A percentile compares a stretch with the other conserved stretches of the same genome.
phyloP scores from a whole-genome alignment of 2,329 filamentous ascomycete genomes.

The Mollisia scopiformis region DNA sequence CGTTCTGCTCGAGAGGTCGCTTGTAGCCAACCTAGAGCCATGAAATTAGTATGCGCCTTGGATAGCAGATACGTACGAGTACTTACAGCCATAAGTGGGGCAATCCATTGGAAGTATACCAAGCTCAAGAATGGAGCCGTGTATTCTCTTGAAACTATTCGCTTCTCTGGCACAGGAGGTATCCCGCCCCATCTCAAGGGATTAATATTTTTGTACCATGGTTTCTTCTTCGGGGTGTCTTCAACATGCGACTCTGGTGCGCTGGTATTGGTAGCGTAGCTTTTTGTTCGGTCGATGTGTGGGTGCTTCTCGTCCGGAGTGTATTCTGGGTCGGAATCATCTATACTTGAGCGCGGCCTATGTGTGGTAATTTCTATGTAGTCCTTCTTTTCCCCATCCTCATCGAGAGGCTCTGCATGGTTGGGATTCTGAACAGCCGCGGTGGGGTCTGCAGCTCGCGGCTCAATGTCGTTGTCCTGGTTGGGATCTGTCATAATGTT shows the following conservation, averaged over 20 bases:
- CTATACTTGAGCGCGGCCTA: conserved; percentile 23
- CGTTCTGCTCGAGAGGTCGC: conserved; percentile 78
- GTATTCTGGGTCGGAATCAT: conserved; percentile 19
- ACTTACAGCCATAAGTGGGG: conserved; percentile 77
- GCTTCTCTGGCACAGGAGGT: conserved; percentile 58
- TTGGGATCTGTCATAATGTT: conserved; percentile 13
- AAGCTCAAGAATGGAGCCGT: conserved; percentile 73
- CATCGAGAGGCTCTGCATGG: conserved; percentile 22
- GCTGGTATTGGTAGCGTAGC: conserved; percentile 57
- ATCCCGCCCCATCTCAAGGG: conserved; percentile 62
- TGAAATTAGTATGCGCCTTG: conserved; percentile 25
- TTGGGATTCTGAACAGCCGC: conserved; percentile 16
- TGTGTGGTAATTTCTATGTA: conserved; percentile 28
- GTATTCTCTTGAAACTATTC: conserved; percentile 66
- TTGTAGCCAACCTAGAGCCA: conserved; percentile 75
- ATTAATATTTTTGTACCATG: conserved; percentile 67
- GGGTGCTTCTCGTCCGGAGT: conserved; percentile 29
- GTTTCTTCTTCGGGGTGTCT: conserved; percentile 44
- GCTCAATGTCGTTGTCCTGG: conserved; percentile 7
- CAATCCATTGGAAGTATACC: conserved; percentile 89
- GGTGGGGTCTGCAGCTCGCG: conserved; percentile 11
- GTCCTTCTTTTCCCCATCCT: conserved; percentile 32
- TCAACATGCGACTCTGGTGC: conserved; percentile 41
- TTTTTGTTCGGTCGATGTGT: conserved; percentile 49
- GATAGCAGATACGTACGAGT: neutral